A percentile compares a stretch with the other conserved stretches of the same genome.
phyloP scores from a whole-genome alignment of 768 basidiomycete genomes.

The Tylopilus intermedius region DNA sequence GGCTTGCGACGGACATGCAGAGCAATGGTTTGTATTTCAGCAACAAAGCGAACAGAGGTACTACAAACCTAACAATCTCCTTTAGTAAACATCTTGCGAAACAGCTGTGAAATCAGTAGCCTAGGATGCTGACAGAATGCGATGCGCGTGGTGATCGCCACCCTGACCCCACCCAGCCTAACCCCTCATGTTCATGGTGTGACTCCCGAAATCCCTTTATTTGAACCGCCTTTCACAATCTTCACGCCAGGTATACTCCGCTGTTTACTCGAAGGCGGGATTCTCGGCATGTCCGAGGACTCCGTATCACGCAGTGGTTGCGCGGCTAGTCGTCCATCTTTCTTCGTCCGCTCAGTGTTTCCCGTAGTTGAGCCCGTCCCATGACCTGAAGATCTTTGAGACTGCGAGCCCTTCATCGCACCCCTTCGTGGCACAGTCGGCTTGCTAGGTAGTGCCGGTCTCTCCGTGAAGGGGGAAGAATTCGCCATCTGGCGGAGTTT shows the following conservation, averaged over 20 bases:
- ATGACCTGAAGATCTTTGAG: neutral
- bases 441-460: conserved; percentile 21
- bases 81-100: neutral
- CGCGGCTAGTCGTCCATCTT: neutral
- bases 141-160: neutral
- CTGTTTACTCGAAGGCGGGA: conserved; percentile 17
- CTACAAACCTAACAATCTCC: neutral
- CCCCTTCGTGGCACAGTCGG: conserved; percentile 7
- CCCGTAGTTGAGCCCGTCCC: neutral
- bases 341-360: conserved; percentile 1
- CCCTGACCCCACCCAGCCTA: neutral
- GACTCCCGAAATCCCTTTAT: conserved; percentile 11
- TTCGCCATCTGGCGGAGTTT: conserved; percentile 79
- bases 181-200: conserved; percentile 9
- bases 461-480: conserved; percentile 19
- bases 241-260: conserved; percentile 31
- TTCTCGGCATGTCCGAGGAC: conserved; percentile 14
- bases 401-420: neutral
- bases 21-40: conserved; percentile 2
- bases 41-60: conserved; percentile 1
- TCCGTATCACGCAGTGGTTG: conserved; percentile 5
- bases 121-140: neutral
- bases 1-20: neutral
- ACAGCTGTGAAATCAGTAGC: conserved; percentile 5
- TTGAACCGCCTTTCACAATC: conserved; percentile 24